Evolutionary conservation across 2,329 filamentous ascomycete genomes (phyloP).

Genomic region (Knoxdaviesia capensis): DNA sequence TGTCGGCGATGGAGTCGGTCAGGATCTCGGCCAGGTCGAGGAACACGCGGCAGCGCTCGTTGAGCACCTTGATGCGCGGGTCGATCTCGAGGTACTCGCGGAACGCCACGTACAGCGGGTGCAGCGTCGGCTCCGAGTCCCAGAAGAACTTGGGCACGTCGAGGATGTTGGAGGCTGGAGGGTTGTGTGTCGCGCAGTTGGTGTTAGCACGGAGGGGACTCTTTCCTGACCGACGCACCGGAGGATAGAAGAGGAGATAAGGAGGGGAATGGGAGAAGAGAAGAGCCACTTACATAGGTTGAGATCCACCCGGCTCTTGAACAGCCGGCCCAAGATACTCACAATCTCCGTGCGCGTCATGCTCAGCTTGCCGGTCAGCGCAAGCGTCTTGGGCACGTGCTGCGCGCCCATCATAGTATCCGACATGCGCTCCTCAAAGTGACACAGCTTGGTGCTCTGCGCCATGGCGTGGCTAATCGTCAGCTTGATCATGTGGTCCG

Average conservation of each 20-base stretch:
- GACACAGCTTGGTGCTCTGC: conserved; percentile 88
- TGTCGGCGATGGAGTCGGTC: conserved; percentile 76
- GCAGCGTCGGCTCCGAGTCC: conserved; percentile 87
- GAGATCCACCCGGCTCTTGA: conserved; percentile 88
- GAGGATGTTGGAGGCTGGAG: conserved; percentile 72
- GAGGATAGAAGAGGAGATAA: neutral
- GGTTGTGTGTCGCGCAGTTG: no score
- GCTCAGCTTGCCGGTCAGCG: conserved; percentile 72
- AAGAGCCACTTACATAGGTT: conserved; percentile 60
- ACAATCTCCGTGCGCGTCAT: conserved; percentile 88
- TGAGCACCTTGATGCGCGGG: conserved; percentile 85
- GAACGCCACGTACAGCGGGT: conserved; percentile 84
- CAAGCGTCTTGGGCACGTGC: conserved; percentile 73
- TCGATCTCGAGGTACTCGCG: conserved; percentile 97
- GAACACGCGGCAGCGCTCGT: conserved; percentile 91
- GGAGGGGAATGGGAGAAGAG: neutral
- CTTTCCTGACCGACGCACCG: neutral
- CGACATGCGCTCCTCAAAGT: conserved; percentile 92
- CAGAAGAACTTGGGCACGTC: conserved; percentile 97
- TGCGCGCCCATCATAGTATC: conserved; percentile 86
- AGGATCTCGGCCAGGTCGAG: conserved; percentile 90
- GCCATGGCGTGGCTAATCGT: conserved; percentile 95
- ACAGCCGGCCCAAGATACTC: conserved; percentile 72
- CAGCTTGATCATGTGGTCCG: conserved; percentile 96
- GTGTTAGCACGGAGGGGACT: no score